Evolutionary conservation across 768 basidiomycete species (phyloP).

Genomic region (Cyathus striatus): DNA sequence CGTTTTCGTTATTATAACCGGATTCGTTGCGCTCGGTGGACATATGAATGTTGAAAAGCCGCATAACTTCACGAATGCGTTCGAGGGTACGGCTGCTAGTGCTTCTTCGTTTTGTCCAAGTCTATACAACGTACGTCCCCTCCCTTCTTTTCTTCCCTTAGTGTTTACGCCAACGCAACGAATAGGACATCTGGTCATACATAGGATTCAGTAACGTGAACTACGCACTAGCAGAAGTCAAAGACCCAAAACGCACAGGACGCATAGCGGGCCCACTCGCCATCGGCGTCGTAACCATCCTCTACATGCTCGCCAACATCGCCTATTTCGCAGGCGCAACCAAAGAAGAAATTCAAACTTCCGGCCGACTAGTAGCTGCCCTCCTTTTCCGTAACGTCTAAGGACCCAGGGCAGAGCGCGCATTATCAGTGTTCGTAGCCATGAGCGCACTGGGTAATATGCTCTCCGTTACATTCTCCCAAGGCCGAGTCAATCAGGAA

Average conservation of each 20-base stretch:
- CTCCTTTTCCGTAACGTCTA: conserved; percentile 52
- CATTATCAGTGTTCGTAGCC: conserved; percentile 26
- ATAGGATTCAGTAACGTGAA: conserved; percentile 57
- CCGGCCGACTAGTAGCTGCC: conserved; percentile 49
- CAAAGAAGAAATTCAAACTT: conserved; percentile 44
- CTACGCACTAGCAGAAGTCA: conserved; percentile 51
- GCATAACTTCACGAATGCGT: neutral
- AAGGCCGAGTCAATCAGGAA: conserved; percentile 46
- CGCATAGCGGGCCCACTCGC: conserved; percentile 51
- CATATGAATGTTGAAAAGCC: conserved; percentile 4
- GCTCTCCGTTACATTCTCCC: conserved; percentile 28
- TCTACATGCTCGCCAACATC: conserved; percentile 50
- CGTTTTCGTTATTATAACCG: conserved; percentile 41
- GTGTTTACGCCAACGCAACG: neutral
- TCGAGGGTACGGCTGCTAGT: neutral
- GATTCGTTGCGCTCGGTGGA: conserved; percentile 38
- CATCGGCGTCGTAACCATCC: conserved; percentile 36
- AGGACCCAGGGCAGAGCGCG: conserved; percentile 38
- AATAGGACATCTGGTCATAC: conserved; percentile 36
- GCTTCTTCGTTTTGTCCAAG: conserved; percentile 25
- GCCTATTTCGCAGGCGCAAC: conserved; percentile 58
- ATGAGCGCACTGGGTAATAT: conserved; percentile 51
- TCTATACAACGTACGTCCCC: conserved; percentile 29
- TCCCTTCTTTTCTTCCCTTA: neutral
- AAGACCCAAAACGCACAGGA: conserved; percentile 49